Evolutionary conservation across 768 basidiomycete species (phyloP).

Genomic region (Lactifluus hygrophoroides): DNA sequence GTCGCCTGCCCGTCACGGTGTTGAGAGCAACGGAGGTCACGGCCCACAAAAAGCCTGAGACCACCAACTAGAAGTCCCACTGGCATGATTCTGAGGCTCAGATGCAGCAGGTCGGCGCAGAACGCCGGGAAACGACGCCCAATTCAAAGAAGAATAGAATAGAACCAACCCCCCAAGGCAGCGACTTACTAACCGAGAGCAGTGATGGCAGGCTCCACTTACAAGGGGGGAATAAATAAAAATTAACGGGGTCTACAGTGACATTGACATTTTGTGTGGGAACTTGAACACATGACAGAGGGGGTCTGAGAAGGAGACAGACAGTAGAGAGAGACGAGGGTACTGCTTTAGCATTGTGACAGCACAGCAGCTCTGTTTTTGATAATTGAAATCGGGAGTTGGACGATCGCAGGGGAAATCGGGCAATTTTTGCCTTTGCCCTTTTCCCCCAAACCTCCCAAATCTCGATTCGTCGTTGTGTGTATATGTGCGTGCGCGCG

Average conservation of each 20-base stretch:
- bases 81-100: too few relatives aligned
- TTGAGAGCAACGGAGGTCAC: too few relatives aligned
- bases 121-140: not conserved
- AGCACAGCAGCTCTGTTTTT: too few relatives aligned
- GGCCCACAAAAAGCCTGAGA: too few relatives aligned
- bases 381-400: constrained; percentile 17
- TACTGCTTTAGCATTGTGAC: not conserved
- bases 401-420: constrained; percentile 18
- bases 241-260: too few relatives aligned
- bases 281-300: too few relatives aligned
- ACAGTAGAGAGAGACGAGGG: not conserved
- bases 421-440: constrained; percentile 18
- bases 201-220: not conserved
- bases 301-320: not conserved
- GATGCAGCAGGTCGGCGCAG: not conserved
- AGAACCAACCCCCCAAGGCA: not conserved
- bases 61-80: too few relatives aligned
- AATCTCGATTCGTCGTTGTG: too few relatives aligned
- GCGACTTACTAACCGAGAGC: not conserved
- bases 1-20: too few relatives aligned
- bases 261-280: too few relatives aligned
- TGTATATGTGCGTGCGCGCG: too few relatives aligned
- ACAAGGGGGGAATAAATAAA: not conserved
- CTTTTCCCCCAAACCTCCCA: not conserved
- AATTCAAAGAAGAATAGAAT: not conserved